Base-by-base conservation (phyloP, 352 stramenopile genomes). In the Plasmopara muralis region DNA sequence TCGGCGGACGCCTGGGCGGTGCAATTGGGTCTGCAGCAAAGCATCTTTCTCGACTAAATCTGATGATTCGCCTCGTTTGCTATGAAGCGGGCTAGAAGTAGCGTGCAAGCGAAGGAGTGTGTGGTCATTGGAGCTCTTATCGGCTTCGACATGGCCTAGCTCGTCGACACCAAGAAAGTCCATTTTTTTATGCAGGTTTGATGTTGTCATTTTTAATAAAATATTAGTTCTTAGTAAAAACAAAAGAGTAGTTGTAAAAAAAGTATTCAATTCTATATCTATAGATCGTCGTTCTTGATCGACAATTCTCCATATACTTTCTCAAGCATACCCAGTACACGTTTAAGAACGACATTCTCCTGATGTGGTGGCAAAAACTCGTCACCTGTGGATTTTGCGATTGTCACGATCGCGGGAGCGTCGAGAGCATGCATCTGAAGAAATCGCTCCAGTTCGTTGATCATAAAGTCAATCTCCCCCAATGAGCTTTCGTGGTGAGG, bases 371-470 rank as follows among this genome's bases (percentile, higher is more conserved):
- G 85, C 18, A 90, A 67, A 53, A 79, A 95, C 28, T 79, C 51
- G 41, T 95, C 85, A 2, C 67, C 66, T 1, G 72, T 81, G 5
- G 85, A 95, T 47, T 85, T 91, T 6, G 85, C 83, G 16, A 95
- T 80, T 5, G 83, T 93, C 41, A 94, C 74, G n/a, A 95, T 55
- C 9, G 63, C 53, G n/a, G 85, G 85, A 53, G 54, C 63, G n/a
- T 66, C 45, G 4, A 72, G 42, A 9, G 25, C 43, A 42, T 66
- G 49, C 0, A 18, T 34, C 0, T 34, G 33, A 16, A 88, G 57
- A 43, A 79, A 85, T 12, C 53, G 37, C 4, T 62, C 47, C 10
- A 87, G 59, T 7, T 55, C 45, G 9, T 49, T 50, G 0, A 88
- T 31, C 55, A 86, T 72, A 9, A 20, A 4, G 18, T 69, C 43